Conservation (phyloP, 139 green algal species). For the Chlamydomonas urium region DNA sequence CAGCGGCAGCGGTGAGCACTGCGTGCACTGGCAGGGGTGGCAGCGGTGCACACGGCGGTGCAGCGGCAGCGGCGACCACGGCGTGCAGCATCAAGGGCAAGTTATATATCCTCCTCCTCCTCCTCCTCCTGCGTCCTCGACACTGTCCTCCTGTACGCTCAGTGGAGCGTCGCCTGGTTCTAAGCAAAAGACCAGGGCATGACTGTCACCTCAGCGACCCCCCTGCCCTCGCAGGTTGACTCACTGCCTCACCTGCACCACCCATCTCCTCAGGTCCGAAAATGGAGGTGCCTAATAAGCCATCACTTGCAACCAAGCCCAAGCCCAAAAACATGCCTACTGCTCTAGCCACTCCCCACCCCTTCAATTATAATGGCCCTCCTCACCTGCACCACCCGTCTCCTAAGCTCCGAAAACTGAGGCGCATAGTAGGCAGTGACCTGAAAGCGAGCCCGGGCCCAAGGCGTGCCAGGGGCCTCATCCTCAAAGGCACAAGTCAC, state of each 20-base stretch:
- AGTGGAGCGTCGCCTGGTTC: too few relatives aligned
- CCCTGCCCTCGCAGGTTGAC: too few relatives aligned
- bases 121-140: too few relatives aligned
- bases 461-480: constrained; percentile 49
- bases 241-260: too few relatives aligned
- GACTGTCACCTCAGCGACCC: too few relatives aligned
- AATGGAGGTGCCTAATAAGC: too few relatives aligned
- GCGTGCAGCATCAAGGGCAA: too few relatives aligned
- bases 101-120: too few relatives aligned
- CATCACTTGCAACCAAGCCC: background rate
- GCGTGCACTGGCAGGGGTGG: constrained; percentile 43
- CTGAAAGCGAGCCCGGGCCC: constrained; percentile 23
- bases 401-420: constrained; percentile 81
- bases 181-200: too few relatives aligned
- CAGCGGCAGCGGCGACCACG: constrained; percentile 40
- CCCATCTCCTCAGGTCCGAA: too few relatives aligned
- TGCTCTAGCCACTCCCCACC: background rate
- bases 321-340: too few relatives aligned
- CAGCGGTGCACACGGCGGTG: constrained; percentile 63
- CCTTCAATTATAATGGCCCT: background rate
- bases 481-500: constrained; percentile 63
- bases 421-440: constrained; percentile 77
- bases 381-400: constrained; percentile 34
- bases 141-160: too few relatives aligned
- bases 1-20: constrained; percentile 41